These are phyloP conservation scores for Wickerhamiella pararugosa DNA, from an alignment of 1,139 yeast genomes.

Conservation along the genomic window DNA sequence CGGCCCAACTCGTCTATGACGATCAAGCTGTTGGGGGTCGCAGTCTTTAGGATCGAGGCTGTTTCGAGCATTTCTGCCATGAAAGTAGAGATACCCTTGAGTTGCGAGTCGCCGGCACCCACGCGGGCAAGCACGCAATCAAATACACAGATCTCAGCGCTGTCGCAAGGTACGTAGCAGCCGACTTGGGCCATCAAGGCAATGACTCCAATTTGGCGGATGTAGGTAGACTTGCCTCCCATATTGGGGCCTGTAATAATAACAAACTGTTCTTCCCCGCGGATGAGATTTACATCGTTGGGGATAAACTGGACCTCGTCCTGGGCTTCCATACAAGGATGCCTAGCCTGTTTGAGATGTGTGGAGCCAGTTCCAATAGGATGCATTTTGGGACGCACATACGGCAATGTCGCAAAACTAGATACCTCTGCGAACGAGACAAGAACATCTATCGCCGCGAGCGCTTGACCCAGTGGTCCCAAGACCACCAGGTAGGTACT, in stretches of 20 bases:
- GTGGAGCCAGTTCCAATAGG: constrained; percentile 37
- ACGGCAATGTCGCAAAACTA: constrained; percentile 69
- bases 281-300: constrained; percentile 52
- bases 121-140: constrained; percentile 91
- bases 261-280: constrained; percentile 45
- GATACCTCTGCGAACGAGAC: constrained; percentile 77
- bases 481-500: constrained; percentile 69
- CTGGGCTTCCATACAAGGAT: constrained; percentile 86
- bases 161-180: constrained; percentile 67
- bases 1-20: constrained; percentile 92
- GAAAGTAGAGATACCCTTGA: constrained; percentile 90
- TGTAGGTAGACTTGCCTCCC: constrained; percentile 97
- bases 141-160: constrained; percentile 64
- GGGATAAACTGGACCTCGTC: constrained; percentile 79
- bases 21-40: constrained; percentile 69
- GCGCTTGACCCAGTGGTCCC: constrained; percentile 43
- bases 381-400: constrained; percentile 54
- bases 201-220: constrained; percentile 81
- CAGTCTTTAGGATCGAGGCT: constrained; percentile 76
- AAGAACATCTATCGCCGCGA: constrained; percentile 66
- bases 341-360: constrained; percentile 58
- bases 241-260: constrained; percentile 95
- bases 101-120: constrained; percentile 97
- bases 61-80: constrained; percentile 98
- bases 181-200: constrained; percentile 87